Percentiles rank a stretch among this genome's conserved stretches.
These are phyloP conservation scores for Thymus quinquecostatus DNA, from an alignment of 257 asterid genomes.

Conservation along the genomic window DNA sequence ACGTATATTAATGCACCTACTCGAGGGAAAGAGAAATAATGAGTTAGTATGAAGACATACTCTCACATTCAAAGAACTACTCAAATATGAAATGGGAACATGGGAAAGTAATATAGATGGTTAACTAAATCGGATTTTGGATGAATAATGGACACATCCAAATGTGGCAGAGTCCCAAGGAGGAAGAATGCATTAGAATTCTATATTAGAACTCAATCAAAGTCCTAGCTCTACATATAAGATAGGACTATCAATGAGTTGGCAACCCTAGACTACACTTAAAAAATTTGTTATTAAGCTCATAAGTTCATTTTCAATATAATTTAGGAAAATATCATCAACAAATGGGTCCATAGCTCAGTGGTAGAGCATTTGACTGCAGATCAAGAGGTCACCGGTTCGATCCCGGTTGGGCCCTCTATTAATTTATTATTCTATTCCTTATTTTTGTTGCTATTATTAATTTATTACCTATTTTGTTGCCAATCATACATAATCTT, in stretches of 20 bases:
- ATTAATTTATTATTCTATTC: too few relatives aligned
- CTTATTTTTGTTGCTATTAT: too few relatives aligned
- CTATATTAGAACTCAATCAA: neutral
- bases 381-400: slow-evolving; percentile 81
- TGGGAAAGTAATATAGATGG: neutral
- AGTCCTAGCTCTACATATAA: neutral
- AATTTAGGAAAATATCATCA: neutral
- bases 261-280: neutral
- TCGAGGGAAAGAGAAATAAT: neutral
- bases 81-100: neutral
- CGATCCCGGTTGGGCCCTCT: slow-evolving; percentile 73
- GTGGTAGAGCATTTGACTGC: slow-evolving; percentile 93
- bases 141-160: neutral
- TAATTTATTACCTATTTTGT: too few relatives aligned
- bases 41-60: neutral
- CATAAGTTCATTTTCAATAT: neutral
- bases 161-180: neutral
- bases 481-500: too few relatives aligned
- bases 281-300: neutral
- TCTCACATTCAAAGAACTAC: neutral
- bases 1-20: neutral
- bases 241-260: neutral
- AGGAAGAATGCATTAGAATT: neutral
- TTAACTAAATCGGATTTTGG: neutral
- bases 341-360: slow-evolving; percentile 73